A percentile compares a stretch with the other conserved stretches of the same genome.
Evolutionary conservation across 2,329 filamentous ascomycete genomes (phyloP).

Genomic region (Exophiala mesophila): DNA sequence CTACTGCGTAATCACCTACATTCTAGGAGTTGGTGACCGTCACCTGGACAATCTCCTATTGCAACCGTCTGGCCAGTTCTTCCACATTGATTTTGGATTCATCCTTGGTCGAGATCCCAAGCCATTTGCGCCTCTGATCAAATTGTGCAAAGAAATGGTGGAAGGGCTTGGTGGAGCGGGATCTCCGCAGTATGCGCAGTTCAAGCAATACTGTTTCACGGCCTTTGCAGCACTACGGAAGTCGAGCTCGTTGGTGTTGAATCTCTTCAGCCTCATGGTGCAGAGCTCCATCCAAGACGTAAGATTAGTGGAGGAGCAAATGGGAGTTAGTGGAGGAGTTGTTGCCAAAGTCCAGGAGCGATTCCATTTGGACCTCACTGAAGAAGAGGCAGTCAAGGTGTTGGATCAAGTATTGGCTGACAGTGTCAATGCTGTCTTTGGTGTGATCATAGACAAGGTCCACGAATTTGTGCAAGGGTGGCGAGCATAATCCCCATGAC

Average conservation of each 20-base stretch:
- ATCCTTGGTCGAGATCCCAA: constrained; percentile 96
- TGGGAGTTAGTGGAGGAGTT: constrained; percentile 41
- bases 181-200: constrained; percentile 76
- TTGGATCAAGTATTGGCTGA: constrained; percentile 89
- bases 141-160: constrained; percentile 95
- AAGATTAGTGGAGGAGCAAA: constrained; percentile 80
- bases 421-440: constrained; percentile 81
- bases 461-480: constrained; percentile 93
- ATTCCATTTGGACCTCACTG: constrained; percentile 84
- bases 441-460: constrained; percentile 88
- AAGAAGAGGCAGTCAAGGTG: constrained; percentile 85
- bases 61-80: constrained; percentile 86
- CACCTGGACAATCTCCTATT: constrained; percentile 94
- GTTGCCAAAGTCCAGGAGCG: constrained; percentile 92
- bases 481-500: constrained; percentile 61
- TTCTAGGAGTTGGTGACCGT: constrained; percentile 90
- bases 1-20: constrained; percentile 98
- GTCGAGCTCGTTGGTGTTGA: constrained; percentile 83
- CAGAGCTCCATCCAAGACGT: constrained; percentile 97
- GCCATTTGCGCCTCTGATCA: constrained; percentile 94
- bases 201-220: constrained; percentile 94
- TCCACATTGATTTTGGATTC: constrained; percentile 97
- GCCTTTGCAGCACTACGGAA: constrained; percentile 89
- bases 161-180: constrained; percentile 90
- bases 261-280: constrained; percentile 94